Conservation (phyloP, 805 yeast genomes). For the Hanseniaspora valbyensis region DNA sequence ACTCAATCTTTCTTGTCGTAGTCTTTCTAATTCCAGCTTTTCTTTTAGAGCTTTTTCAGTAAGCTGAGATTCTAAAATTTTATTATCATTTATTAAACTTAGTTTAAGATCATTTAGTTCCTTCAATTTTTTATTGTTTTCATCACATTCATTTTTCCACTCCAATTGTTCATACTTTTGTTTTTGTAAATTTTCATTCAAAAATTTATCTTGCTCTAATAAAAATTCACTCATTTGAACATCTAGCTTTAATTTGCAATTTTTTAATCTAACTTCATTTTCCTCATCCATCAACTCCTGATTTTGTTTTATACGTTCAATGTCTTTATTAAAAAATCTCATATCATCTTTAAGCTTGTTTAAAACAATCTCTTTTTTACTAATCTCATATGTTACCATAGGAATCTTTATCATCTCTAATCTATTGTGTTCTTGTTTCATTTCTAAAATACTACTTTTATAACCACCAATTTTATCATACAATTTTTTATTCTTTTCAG, state of each 20-base stretch:
- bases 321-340: slow-evolving; percentile 18
- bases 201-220: slow-evolving; percentile 15
- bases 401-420: slow-evolving; percentile 22
- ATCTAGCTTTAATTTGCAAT: slow-evolving; percentile 22
- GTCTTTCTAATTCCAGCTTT: slow-evolving; percentile 13
- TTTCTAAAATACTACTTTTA: slow-evolving; percentile 24
- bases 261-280: slow-evolving; percentile 21
- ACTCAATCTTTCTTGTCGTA: slow-evolving; percentile 14
- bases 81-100: slow-evolving; percentile 18
- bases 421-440: slow-evolving; percentile 22
- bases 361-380: slow-evolving; percentile 21
- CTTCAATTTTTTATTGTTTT: slow-evolving; percentile 20
- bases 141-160: neutral
- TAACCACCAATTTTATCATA: slow-evolving; percentile 25
- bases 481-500: slow-evolving; percentile 26
- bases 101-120: slow-evolving; percentile 17
- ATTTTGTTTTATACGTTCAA: slow-evolving; percentile 20
- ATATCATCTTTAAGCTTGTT: slow-evolving; percentile 22
- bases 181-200: slow-evolving; percentile 1
- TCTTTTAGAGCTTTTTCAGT: slow-evolving; percentile 20
- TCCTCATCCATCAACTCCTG: slow-evolving; percentile 18
- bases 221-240: slow-evolving; percentile 22
- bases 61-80: slow-evolving; percentile 20
- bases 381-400: slow-evolving; percentile 22
- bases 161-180: neutral